Base-by-base conservation (phyloP, 768 basidiomycete genomes). In the Pleurotus salmoneostramineus region DNA sequence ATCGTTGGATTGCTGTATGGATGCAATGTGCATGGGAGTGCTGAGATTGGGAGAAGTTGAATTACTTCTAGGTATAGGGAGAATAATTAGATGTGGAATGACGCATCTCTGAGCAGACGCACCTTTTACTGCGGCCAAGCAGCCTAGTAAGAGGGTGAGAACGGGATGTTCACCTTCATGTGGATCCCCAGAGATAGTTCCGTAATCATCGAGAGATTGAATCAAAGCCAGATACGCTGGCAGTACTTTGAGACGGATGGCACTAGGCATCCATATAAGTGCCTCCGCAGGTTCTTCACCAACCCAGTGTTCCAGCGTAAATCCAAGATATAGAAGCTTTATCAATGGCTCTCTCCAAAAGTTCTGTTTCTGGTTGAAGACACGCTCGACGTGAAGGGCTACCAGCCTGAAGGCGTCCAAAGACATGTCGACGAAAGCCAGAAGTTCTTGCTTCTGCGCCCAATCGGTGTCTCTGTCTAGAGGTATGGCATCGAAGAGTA, bases 261-360 rank as follows among this genome's bases (percentile, higher is more conserved):
- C 68, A 3, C 65, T 66, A 0, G 89, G 87, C 10, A 76, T 27
- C 21, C 21, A 27, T 27, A 1, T 72, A 31, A 74, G 69, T 45
- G 78, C 66, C 12, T 66, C 77, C 17, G 68, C 61, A 17, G 73
- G 71, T 44, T 74, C 72, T n/a, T 72, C 73, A 51, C 82, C 81
- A 35, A 77, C 66, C 84, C 89, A 91, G 34, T 77, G 67, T 60
- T 87, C 86, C 36, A 89, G 72, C 1, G 77, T 76, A 54, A 75
- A 66, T 64, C 80, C 83, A 33, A 90, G 74, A 40, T 77, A 77
- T 8, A 88, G 64, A 44, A 89, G 65, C 40, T 79, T 74, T 27
- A 73, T 69, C 57, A 87, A 78, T 4, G 85, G 60, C 56, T 75
- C 81, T 61, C 77, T 73, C 27, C 82, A 72, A 35, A 85, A 66